A percentile compares a stretch with the other conserved stretches of the same genome.
phyloP scores from a whole-genome alignment of 1,139 yeast species.

The Debaryomycetaceae sp. region DNA sequence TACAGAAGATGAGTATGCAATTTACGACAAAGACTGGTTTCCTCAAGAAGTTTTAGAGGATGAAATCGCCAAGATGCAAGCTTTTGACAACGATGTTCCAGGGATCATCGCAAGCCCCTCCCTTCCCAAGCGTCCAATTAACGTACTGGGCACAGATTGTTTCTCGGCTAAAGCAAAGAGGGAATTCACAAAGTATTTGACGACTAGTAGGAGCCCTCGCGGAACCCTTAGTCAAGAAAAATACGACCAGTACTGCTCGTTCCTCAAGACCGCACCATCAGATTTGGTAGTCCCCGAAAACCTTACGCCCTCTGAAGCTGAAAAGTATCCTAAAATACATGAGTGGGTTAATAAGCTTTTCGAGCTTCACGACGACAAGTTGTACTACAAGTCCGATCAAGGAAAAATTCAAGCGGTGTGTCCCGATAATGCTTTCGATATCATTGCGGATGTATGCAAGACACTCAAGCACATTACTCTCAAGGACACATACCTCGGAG shows the following conservation, averaged over 20 bases:
- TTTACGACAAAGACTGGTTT: no score
- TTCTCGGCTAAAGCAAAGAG: no score
- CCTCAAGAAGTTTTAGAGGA: no score
- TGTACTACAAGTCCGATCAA: neutral
- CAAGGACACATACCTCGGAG: no score
- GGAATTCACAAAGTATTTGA: no score
- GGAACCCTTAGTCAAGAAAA: neutral
- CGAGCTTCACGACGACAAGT: neutral
- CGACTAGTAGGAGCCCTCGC: no score
- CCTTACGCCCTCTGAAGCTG: neutral
- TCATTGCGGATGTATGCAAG: neutral
- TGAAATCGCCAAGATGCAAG: no score
- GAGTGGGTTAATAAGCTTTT: neutral
- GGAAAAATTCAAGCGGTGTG: neutral
- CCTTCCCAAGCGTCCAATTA: no score
- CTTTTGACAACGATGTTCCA: no score
- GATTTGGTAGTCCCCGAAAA: neutral
- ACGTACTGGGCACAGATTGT: no score
- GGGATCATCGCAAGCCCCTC: no score
- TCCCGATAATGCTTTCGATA: neutral
- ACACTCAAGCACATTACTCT: neutral
- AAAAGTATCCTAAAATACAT: neutral
- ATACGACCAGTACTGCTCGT: neutral
- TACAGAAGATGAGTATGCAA: no score
- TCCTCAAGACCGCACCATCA: neutral